These are phyloP conservation scores for Termitomyces heimii DNA, from an alignment of 768 basidiomycete species.

Conservation along the genomic window DNA sequence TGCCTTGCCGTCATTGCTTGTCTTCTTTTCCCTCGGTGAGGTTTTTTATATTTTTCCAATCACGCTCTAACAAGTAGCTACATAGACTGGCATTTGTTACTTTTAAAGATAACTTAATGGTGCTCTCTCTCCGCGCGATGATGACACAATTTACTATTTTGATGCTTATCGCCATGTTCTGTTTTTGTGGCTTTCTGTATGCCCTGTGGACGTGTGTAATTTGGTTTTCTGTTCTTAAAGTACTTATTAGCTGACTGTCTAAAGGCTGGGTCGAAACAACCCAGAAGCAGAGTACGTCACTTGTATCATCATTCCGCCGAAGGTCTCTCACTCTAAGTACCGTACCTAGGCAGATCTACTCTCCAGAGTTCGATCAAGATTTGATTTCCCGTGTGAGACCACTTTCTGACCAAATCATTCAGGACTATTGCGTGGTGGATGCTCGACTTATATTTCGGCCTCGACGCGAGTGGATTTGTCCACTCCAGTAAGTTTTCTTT, in stretches of 20 bases:
- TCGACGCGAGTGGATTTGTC: constrained; percentile 89
- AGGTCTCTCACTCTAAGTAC: background rate
- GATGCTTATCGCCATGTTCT: constrained; percentile 83
- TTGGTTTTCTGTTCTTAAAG: background rate
- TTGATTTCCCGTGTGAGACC: background rate
- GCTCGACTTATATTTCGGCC: constrained; percentile 90
- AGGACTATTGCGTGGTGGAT: constrained; percentile 88
- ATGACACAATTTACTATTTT: constrained; percentile 81
- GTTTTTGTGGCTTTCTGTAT: constrained; percentile 90
- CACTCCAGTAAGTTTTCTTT: constrained; percentile 53
- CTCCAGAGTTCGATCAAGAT: background rate
- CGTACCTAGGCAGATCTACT: background rate
- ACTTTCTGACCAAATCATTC: background rate
- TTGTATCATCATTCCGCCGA: background rate
- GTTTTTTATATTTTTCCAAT: background rate
- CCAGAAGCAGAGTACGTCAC: constrained; percentile 37
- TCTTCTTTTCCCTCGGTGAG: constrained; percentile 81
- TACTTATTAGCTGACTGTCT: constrained; percentile 2
- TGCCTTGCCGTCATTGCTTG: constrained; percentile 86
- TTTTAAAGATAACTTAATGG: constrained; percentile 74
- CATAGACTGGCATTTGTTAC: constrained; percentile 85
- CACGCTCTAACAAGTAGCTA: background rate
- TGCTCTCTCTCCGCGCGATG: constrained; percentile 86
- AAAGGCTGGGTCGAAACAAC: constrained; percentile 57
- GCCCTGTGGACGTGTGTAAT: constrained; percentile 84